These are phyloP conservation scores for Pyrenophora teres DNA, from an alignment of 2,329 filamentous ascomycete species.

Conservation along the genomic window DNA sequence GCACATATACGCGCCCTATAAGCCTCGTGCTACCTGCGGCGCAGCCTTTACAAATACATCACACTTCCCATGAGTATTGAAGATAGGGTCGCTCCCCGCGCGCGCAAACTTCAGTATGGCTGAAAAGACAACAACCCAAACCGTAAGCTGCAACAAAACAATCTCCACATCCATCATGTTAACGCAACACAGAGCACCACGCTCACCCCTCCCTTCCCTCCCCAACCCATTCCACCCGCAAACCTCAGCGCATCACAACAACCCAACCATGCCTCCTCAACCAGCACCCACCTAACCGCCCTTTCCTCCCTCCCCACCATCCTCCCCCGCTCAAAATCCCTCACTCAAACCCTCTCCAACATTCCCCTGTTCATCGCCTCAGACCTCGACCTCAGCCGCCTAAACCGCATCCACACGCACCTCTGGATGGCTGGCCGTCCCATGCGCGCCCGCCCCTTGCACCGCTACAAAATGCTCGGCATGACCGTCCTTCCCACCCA, in stretches of 20 bases:
- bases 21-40: conserved; percentile 10
- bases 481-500: conserved; percentile 38
- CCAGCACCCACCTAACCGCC: conserved; percentile 20
- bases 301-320: conserved; percentile 44
- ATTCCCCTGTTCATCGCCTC: conserved; percentile 33
- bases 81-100: too few relatives aligned
- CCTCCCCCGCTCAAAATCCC: conserved; percentile 20
- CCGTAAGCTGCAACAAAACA: conserved; percentile 6
- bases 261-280: not conserved
- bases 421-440: conserved; percentile 47
- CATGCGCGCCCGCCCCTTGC: conserved; percentile 42
- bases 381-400: conserved; percentile 37
- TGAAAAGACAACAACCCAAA: conserved; percentile 15
- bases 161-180: conserved; percentile 29
- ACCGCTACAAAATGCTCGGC: conserved; percentile 45
- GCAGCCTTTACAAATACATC: conserved; percentile 6
- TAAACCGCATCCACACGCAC: conserved; percentile 42
- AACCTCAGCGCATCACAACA: conserved; percentile 12
- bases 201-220: conserved; percentile 33
- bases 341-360: conserved; percentile 32
- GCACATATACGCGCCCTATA: not conserved
- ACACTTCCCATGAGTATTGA: not conserved
- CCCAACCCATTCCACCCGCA: conserved; percentile 28
- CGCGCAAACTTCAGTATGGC: conserved; percentile 16
- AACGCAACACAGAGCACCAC: conserved; percentile 3